Evolutionary conservation across 2,329 filamentous ascomycete genomes (phyloP).

Genomic region (Trichophyton simii): DNA sequence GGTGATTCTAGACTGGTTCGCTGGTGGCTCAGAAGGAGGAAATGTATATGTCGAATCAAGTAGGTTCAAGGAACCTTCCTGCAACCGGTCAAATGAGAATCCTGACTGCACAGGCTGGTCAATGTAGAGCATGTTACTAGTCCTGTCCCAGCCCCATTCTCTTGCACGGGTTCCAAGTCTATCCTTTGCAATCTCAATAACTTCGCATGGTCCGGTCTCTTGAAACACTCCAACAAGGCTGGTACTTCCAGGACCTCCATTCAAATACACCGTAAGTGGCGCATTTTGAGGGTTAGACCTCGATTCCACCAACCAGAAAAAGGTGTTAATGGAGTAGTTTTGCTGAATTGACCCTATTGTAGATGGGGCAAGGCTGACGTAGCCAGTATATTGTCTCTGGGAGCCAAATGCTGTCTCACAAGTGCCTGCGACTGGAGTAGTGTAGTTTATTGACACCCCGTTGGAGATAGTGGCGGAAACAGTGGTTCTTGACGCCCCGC

Average conservation of each 20-base stretch:
- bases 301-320: slow-evolving; percentile 55
- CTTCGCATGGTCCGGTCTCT: slow-evolving; percentile 41
- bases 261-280: slow-evolving; percentile 50
- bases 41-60: not conserved
- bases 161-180: slow-evolving; percentile 42
- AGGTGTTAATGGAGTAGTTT: slow-evolving; percentile 48
- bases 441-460: not conserved
- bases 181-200: slow-evolving; percentile 32
- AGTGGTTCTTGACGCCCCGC: not conserved
- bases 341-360: slow-evolving; percentile 29
- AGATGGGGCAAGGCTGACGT: slow-evolving; percentile 44
- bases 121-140: slow-evolving; percentile 54
- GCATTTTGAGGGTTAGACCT: slow-evolving; percentile 41
- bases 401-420: slow-evolving; percentile 44
- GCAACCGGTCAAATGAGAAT: slow-evolving; percentile 25
- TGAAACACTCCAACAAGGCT: slow-evolving; percentile 46
- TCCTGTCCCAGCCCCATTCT: slow-evolving; percentile 51
- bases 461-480: not conserved
- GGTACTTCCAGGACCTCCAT: slow-evolving; percentile 47
- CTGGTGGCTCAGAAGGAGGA: not conserved
- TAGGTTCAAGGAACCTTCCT: slow-evolving; percentile 1
- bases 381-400: slow-evolving; percentile 48
- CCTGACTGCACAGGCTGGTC: slow-evolving; percentile 52
- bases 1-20: not conserved
- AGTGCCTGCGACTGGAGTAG: slow-evolving; percentile 21